Evolutionary conservation across 2,329 filamentous ascomycete species (phyloP).

Genomic region (Kalmusia sp.): DNA sequence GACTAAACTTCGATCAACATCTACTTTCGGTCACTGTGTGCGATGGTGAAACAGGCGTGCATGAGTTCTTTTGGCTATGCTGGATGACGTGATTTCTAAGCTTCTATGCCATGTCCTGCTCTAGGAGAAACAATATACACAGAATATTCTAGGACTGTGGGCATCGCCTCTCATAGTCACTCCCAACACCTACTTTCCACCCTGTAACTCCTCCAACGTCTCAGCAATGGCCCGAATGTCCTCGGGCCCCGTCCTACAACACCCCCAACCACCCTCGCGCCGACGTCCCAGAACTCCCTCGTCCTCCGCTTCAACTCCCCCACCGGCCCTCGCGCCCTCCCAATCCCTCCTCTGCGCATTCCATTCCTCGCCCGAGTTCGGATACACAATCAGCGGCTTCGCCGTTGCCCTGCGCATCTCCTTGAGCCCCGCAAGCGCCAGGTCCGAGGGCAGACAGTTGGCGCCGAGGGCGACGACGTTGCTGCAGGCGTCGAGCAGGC

Average conservation of each 20-base stretch:
- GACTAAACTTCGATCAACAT: background rate
- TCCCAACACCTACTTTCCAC: no score
- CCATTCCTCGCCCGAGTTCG: slow-evolving; percentile 57
- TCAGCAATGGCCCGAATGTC: slow-evolving; percentile 47
- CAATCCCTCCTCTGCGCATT: slow-evolving; percentile 50
- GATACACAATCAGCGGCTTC: slow-evolving; percentile 50
- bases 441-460: slow-evolving; percentile 52
- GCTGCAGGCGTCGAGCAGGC: slow-evolving; percentile 31
- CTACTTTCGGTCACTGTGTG: no score
- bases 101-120: no score
- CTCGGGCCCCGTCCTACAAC: slow-evolving; percentile 54
- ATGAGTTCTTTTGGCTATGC: no score
- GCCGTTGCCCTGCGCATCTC: slow-evolving; percentile 37
- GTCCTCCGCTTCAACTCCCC: slow-evolving; percentile 35
- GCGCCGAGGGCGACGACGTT: slow-evolving; percentile 53
- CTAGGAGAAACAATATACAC: no score
- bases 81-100: no score
- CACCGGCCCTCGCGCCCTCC: slow-evolving; percentile 36
- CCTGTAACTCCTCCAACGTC: slow-evolving; percentile 19
- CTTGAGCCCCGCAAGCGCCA: slow-evolving; percentile 43
- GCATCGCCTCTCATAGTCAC: no score
- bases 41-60: no score
- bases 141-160: no score
- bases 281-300: slow-evolving; percentile 42
- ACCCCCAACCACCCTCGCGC: slow-evolving; percentile 56